Evolutionary conservation across 2,329 filamentous ascomycete species (phyloP), one percentile per base, ranked within the genome.

Genomic region (Ophiostoma fasciatum): DNA sequence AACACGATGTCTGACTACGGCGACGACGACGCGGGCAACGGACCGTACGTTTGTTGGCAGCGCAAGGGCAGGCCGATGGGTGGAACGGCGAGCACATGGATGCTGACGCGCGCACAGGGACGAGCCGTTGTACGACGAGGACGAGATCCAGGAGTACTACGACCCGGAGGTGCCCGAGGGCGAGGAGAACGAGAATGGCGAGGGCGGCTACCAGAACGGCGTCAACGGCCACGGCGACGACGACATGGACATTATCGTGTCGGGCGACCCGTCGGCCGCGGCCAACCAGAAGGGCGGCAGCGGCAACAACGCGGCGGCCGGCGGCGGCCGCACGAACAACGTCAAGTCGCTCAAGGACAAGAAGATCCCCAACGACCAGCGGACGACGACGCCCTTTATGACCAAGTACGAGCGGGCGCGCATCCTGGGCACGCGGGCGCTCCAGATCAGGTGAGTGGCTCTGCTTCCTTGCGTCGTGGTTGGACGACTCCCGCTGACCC

Each of bases 401-500:
- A 98, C 90, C 47, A 98, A 98, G 64, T 98, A 98, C 61, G 90
- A 98, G 68, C 74, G 78, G 49, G 90, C 90, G 44, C 77, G 90
- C 53, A 88, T 98, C 41, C 63, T 98, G 45, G 90, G 90, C 32
- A 96, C 90, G 28, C 71, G 90, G 47, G 90, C 90, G 28, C 60
- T 96, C 54, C 90, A 98, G 61, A 96, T 98, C 54, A 94, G 84
- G 84, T 92, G 59, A 37, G 74, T 35, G 5, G n/a, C 23, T 13
- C 22, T 14, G 9, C 5, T 8, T 13, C 8, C 20, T 15, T 3
- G n/a, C n/a, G n/a, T n/a, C n/a, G n/a, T n/a, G 4, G 14, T 11
- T n/a, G 20, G 13, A 6, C 14, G 12, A n/a, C 14, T 14, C 12
- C 19, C 22, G 42, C 52, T 59, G 39, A 55, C 38, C 38, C 31